These are phyloP conservation scores for Curvularia hawaiiensis DNA, from an alignment of 2,329 filamentous ascomycete genomes.

Conservation along the genomic window DNA sequence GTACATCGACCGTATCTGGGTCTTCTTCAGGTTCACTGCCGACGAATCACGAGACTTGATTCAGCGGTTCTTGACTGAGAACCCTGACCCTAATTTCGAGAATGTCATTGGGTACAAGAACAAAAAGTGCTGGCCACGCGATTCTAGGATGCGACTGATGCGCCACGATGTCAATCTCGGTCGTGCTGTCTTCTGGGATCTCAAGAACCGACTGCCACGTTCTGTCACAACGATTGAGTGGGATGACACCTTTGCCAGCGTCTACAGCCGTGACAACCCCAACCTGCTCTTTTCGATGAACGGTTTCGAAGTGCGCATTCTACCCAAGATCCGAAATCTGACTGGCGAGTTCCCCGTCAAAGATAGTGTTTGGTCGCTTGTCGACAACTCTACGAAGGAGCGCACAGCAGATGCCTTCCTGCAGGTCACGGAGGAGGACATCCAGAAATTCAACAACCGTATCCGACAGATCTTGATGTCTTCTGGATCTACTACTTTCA, in stretches of 20 bases:
- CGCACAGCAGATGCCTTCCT: slow-evolving; percentile 96
- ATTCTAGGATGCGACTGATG: slow-evolving; percentile 98
- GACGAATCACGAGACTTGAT: slow-evolving; percentile 96
- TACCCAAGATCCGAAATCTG: slow-evolving; percentile 92
- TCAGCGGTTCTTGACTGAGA: slow-evolving; percentile 95
- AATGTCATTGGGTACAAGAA: slow-evolving; percentile 99
- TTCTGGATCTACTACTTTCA: slow-evolving; percentile 98
- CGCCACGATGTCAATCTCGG: slow-evolving; percentile 98
- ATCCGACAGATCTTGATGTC: slow-evolving; percentile 99
- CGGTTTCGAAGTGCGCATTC: slow-evolving; percentile 94
- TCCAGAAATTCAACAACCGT: slow-evolving; percentile 98
- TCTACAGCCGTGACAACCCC: slow-evolving; percentile 97
- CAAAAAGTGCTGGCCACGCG: slow-evolving; percentile 99
- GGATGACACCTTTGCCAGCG: slow-evolving; percentile 98
- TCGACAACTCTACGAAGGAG: slow-evolving; percentile 96
- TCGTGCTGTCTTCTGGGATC: slow-evolving; percentile 96
- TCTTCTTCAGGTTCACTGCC: slow-evolving; percentile 90
- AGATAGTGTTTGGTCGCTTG: slow-evolving; percentile 97
- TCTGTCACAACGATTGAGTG: slow-evolving; percentile 98
- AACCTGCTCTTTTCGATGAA: slow-evolving; percentile 98
- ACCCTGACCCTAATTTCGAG: slow-evolving; percentile 98
- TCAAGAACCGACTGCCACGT: slow-evolving; percentile 94
- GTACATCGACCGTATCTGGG: slow-evolving; percentile 99
- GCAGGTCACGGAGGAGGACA: slow-evolving; percentile 96
- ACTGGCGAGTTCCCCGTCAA: slow-evolving; percentile 98